Base-by-base conservation (phyloP, 1,284 basidiomycete genomes). In the Bondarzewia mesenterica region DNA sequence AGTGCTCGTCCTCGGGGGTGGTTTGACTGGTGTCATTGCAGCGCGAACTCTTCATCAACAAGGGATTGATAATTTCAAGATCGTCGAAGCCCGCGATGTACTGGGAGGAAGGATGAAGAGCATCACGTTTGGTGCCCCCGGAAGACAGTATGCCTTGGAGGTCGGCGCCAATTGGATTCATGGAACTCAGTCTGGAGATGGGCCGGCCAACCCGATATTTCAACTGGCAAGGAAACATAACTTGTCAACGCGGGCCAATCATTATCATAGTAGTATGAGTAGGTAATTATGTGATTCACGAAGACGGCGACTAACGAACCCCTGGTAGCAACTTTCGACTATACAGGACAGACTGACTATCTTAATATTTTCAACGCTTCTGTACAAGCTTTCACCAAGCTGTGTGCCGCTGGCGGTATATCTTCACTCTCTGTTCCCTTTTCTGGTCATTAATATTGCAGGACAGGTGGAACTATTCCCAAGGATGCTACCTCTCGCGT, bases 111-210 rank as follows among this genome's bases (percentile, higher is more conserved):
- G 82, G 7, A 71, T 85, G 66, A 71, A 67, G 54, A 72, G 69
- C 47, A 66, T 65, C 37, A 47, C 58, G 0, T 74, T 84, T 49
- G 77, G 71, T 23, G 61, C 53, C 2, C 45, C 63, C 4, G 64
- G 60, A 4, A 63, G 59, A 43, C 53, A 70, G 18, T 65, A 68
- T 47, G 70, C 69, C 0, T 62, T 86, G 26, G 84, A 87, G 59
- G 60, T 75, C 8, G 83, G 85, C 18, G 75, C 82, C 12, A 84
- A 83, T 56, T 87, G 85, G 84, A 71, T 87, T 29, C 82, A 86
- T 57, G 84, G 85, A 7, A 79, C 79, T 2, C 75, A 78, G 47
- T 60, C 65, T 4, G 72, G 66, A 4, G 58, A 68, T 46, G 78
- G 78, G 8, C 68, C 71, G 25, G 66, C 67, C 7, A 85, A 85